Base-by-base conservation (phyloP, 2,329 filamentous ascomycete genomes). In the Fusarium metavorans region DNA sequence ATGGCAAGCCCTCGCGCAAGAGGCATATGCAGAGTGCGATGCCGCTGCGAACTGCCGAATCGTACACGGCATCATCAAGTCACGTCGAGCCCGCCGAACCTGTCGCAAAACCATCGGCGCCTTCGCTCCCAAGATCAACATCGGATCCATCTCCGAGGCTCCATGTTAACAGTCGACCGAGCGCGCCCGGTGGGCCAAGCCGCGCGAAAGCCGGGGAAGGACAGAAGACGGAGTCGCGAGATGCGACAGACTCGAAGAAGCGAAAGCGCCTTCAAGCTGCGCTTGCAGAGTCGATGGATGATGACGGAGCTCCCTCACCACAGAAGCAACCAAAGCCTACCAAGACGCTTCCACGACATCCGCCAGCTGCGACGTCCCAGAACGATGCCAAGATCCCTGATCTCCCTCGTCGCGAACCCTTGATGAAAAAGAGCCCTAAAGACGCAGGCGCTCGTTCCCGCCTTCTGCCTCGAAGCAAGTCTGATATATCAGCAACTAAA, bases 1-100 rank as follows among this genome's bases (percentile, higher is more conserved):
- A 80, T 62, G 78, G 78, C 52, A 80, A 79, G 57, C 37, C 76
- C 62, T 72, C 77, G 67, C 78, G 78, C 69, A 80, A 75, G 59
- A 68, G 64, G 52, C 71, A 68, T 11, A 68, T 73, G 57, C 74
- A 72, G 67, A 71, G 72, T 52, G 58, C 75, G 45, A 71, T 78
- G 35, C 72, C 77, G 18, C 58, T 78, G n/a, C 73, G 72, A 63
- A 59, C 77, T 13, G 34, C 71, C n/a, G 77, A 77, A 59, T 54
- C 68, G 2, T 66, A 65, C 45, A 48, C 71, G 48, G 45, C 67
- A 37, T 58, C 70, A 20, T 66, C 62, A 9, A 72, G 64, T 39
- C 71, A 59, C 60, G 30, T 64, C n/a, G 67, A 72, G 13, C 27
- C 63, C 18, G 48, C 65, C 52, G 67, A 73, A 10, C 59, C 69